Conservation (phyloP, 2,329 filamentous ascomycete species). For the Alternaria solani region DNA sequence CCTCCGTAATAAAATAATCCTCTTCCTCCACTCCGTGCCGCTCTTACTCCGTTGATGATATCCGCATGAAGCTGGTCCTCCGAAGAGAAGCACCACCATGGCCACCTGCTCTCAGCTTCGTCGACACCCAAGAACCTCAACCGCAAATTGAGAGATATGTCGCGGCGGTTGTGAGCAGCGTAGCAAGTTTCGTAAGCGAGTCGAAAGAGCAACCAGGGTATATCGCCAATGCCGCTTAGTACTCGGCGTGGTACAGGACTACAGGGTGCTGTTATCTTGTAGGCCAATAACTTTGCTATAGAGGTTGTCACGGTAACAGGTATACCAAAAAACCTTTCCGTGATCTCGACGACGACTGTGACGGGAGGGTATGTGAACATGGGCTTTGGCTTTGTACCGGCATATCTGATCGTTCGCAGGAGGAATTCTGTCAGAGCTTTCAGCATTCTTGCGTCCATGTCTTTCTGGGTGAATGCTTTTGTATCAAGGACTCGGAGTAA, state of each 20-base stretch:
- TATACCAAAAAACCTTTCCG: background rate
- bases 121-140: background rate
- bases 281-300: background rate
- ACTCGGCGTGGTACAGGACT: background rate
- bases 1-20: constrained; percentile 3
- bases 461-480: background rate
- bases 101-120: background rate
- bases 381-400: background rate
- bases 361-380: background rate
- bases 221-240: background rate
- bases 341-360: background rate
- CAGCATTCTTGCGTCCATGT: background rate
- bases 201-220: constrained; percentile 1
- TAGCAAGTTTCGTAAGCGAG: background rate
- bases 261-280: background rate
- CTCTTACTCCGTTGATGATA: background rate
- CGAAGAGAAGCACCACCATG: fast-evolving
- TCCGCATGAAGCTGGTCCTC: background rate
- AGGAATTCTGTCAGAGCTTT: background rate
- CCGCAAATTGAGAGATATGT: background rate
- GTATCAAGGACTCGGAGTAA: background rate
- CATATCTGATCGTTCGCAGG: constrained; percentile 2
- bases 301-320: background rate
- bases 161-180: background rate
- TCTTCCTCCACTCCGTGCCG: background rate